phyloP scores from a whole-genome alignment of 83 land plant genomes.

The Thuja plicata region DNA sequence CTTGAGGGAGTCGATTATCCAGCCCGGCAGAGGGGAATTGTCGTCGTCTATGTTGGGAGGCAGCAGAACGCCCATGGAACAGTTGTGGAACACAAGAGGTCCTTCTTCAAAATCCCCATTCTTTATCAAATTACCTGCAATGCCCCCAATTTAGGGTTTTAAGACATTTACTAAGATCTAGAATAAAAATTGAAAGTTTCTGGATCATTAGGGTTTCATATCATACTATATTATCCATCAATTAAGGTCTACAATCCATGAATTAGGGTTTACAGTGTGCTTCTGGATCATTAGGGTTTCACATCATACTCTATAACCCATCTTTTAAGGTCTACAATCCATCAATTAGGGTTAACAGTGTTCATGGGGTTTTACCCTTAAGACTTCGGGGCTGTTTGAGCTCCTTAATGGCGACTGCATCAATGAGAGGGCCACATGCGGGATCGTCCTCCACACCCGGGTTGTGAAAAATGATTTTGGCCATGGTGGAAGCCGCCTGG shows the following conservation, averaged over 20 bases:
- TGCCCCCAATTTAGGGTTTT: too few relatives aligned
- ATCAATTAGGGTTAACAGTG: background rate
- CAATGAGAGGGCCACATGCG: background rate
- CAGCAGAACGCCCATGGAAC: conserved; percentile 28
- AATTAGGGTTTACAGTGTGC: too few relatives aligned
- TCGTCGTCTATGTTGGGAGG: conserved; percentile 24
- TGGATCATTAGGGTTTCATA: too few relatives aligned
- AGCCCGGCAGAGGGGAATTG: conserved; percentile 19
- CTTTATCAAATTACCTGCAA: background rate
- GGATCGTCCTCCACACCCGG: background rate
- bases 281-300: too few relatives aligned
- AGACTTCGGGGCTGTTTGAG: conserved; percentile 14
- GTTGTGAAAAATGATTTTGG: background rate
- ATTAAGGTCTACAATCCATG: too few relatives aligned
- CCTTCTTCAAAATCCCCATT: conserved; percentile 32
- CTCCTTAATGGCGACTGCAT: conserved; percentile 11
- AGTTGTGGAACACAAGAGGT: conserved; percentile 20
- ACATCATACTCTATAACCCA: too few relatives aligned
- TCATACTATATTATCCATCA: too few relatives aligned
- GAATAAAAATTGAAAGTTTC: too few relatives aligned
- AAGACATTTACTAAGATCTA: too few relatives aligned
- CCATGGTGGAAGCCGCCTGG: conserved; percentile 1
- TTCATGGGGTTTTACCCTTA: background rate
- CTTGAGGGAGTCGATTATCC: conserved; percentile 23
- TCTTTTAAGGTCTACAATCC: background rate